A percentile compares a stretch with the other conserved stretches of the same genome.
These are phyloP conservation scores for Aristolochia contorta DNA, from an alignment of 164 flowering plant genomes.

Conservation along the genomic window DNA sequence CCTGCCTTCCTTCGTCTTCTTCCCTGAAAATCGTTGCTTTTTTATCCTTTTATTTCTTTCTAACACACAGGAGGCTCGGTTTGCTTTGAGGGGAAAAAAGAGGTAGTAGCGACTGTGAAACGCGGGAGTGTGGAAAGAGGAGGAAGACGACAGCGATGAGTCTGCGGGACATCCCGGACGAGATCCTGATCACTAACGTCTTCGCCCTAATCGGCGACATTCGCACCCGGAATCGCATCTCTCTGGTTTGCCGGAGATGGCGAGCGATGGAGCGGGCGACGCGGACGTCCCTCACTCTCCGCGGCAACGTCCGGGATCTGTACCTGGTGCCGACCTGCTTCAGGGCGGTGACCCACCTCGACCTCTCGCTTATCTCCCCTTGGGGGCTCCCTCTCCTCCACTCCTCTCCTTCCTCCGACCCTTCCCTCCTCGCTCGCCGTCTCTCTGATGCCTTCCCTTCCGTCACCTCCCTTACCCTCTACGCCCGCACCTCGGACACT, in stretches of 20 bases:
- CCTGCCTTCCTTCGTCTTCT: no score
- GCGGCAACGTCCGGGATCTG: slow-evolving; percentile 74
- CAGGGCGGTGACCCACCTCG: slow-evolving; percentile 43
- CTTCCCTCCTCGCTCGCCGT: slow-evolving; percentile 36
- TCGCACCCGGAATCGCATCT: slow-evolving; percentile 54
- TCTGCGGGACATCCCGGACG: slow-evolving; percentile 73
- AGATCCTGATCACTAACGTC: slow-evolving; percentile 37
- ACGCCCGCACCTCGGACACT: slow-evolving; percentile 41
- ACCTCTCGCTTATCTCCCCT: slow-evolving; percentile 78
- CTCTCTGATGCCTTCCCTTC: slow-evolving; percentile 51
- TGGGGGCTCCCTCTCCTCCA: slow-evolving; percentile 55
- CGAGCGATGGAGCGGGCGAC: slow-evolving; percentile 46
- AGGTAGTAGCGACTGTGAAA: no score
- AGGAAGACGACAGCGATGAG: slow-evolving; percentile 2
- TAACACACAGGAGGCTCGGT: no score
- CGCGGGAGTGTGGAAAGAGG: no score
- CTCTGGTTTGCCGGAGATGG: slow-evolving; percentile 65
- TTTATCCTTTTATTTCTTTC: no score
- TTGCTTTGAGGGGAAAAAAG: no score
- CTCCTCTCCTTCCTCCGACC: slow-evolving; percentile 21
- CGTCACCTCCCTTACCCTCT: slow-evolving; percentile 47
- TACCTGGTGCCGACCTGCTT: slow-evolving; percentile 52
- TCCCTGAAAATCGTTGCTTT: no score
- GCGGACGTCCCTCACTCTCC: slow-evolving; percentile 58
- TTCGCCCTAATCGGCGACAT: slow-evolving; percentile 36